phyloP scores from a whole-genome alignment of 1,284 basidiomycete genomes.

The Somion occarium region DNA sequence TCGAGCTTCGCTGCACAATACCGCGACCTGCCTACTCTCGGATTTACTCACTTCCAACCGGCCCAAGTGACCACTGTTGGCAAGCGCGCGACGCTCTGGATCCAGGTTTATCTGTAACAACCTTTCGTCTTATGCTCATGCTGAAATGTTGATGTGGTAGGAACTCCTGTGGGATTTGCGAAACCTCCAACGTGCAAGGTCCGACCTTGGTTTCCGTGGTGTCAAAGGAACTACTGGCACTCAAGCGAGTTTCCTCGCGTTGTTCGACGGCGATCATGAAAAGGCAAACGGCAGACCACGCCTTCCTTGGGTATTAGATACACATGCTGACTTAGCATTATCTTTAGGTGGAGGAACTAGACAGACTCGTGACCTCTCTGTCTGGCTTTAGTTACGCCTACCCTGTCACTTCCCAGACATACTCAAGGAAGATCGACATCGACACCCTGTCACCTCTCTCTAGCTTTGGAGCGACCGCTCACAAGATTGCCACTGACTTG shows the following conservation, averaged over 20 bases:
- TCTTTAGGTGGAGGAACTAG: constrained; percentile 80
- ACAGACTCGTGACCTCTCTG: constrained; percentile 84
- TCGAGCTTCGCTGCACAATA: constrained; percentile 74
- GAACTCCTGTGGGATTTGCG: constrained; percentile 97
- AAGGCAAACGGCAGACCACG: constrained; percentile 40
- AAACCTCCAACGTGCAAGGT: constrained; percentile 86
- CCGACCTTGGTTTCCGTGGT: constrained; percentile 96
- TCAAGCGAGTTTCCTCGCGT: constrained; percentile 90
- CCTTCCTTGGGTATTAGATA: neutral
- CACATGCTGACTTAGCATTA: neutral
- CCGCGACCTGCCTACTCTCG: constrained; percentile 82
- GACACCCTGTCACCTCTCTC: constrained; percentile 90
- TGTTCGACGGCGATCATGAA: constrained; percentile 97
- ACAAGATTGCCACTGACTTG: constrained; percentile 98
- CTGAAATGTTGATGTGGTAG: constrained; percentile 29
- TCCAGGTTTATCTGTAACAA: constrained; percentile 65
- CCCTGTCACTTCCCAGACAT: constrained; percentile 98
- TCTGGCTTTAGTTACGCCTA: constrained; percentile 93
- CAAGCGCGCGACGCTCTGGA: constrained; percentile 98
- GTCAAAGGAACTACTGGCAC: constrained; percentile 99
- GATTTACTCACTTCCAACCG: constrained; percentile 99
- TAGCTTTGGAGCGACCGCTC: constrained; percentile 91
- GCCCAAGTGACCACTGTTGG: constrained; percentile 98
- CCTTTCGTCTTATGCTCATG: too few species aligned
- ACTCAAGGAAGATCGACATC: constrained; percentile 96